Evolutionary conservation across 2,329 filamentous ascomycete species (phyloP), one percentile per base, ranked within the genome.

Genomic region (Xylariales sp.): DNA sequence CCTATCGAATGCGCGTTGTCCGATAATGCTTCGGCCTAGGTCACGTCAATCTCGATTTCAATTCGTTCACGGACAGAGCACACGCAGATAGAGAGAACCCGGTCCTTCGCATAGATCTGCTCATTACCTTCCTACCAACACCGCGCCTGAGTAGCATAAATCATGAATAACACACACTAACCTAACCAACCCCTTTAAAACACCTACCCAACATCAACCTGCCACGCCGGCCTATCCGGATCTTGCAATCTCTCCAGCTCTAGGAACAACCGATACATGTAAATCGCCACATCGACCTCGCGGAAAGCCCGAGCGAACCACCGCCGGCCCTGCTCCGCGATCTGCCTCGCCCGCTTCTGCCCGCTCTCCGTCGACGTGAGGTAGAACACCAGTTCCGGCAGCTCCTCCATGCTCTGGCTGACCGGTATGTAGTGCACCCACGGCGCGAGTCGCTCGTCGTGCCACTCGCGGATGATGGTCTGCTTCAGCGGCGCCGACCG

Each of bases 241-340:
- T 84, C 81, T 65, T 80, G 78, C 7, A 84, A 52, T 56, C 83
- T 78, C 18, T 79, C 80, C 57, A 84, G 83, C 80, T 91, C 89
- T 30, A 91, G 73, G 71, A 91, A 69, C 65, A 91, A 74, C 57
- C 90, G 80, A 72, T 90, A 90, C 34, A 87, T 81, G 80, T 89
- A 90, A 1, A 87, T 81, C 34, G 85, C 82, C 72, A 89, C 83
- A 74, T 92, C 89, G 45, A 86, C 83, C 52, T 87, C 85, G 49
- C 89, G 75, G 41, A 91, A 72, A 10, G 84, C 85, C 71, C 80
- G 83, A 0, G 71, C 74, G 54, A 83, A 84, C 89, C 89, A 91
- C 8, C 83, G 80, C 8, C 81, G 79, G 0, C 89, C 88, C 7
- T 78, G 75, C 56, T 84, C 80, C 0, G 87, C 89, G 67, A 91